Evolutionary conservation across 2,329 filamentous ascomycete genomes (phyloP), one percentile per base, ranked within the genome.

Genomic region (Talaromyces sp.): DNA sequence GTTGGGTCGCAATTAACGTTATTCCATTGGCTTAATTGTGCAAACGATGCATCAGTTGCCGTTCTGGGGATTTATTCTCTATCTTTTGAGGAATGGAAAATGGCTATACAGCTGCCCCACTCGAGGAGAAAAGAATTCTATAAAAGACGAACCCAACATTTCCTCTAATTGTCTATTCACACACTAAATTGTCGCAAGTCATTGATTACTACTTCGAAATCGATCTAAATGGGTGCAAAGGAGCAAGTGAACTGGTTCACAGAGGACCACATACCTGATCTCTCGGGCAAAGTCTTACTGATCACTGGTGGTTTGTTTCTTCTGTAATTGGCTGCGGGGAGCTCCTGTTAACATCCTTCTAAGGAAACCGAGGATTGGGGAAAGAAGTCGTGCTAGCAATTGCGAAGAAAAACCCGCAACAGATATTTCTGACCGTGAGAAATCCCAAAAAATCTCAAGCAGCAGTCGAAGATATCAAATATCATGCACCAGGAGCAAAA

Each of bases 211-310:
- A 14, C 13, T 4, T 17, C 32, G 32, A 35, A 17, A 35, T 17
- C 32, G 13, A 35, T 29, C 11, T 13, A 51, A 29, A 51, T 51
- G 49, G 49, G 49, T n/a, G 11, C 49, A 51, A 51, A 21, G 13
- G 49, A 1, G 10, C 49, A 51, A 27, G 49, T 51, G n/a, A 51
- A 29, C n/a, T 51, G 21, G 49, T 51, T 51, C 26, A 78, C 81
- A 0, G 72, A 76, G 7, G 73, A 67, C 13, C 78, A 82, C 62
- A 76, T 84, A 26, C 67, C 71, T 4, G 73, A 77, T 27, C 75
- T 83, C 11, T 66, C 73, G 1, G 78, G 76, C 49, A 84, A 81
- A 62, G 78, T 82, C 9, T 75, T 83, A 35, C 70, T 83, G n/a
- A 70, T 84, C 4, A 84, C 81, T 2, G 82, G 81, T 58, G 81